Conservation (phyloP, 2,329 filamentous ascomycete species). For the Neopestalotiopsis clavispora region DNA sequence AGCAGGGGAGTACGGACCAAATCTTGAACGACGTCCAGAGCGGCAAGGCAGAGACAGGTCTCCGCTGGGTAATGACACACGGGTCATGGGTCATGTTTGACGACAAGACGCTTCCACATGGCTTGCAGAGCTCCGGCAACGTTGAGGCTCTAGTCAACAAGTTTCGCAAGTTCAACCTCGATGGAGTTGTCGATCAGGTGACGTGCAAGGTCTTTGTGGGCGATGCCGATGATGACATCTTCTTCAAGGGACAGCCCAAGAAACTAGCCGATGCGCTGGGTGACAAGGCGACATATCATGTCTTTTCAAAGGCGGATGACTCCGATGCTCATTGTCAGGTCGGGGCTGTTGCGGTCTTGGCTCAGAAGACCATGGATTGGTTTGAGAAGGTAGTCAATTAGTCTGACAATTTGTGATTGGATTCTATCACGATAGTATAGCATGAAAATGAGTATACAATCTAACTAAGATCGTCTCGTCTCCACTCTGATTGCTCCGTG, state of each 20-base stretch:
- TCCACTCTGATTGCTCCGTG: no score
- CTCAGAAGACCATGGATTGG: not conserved
- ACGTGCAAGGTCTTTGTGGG: slow-evolving; percentile 28
- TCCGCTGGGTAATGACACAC: not conserved
- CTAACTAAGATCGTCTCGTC: no score
- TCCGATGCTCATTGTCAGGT: not conserved
- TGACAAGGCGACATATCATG: slow-evolving; percentile 23
- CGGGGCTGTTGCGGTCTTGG: not conserved
- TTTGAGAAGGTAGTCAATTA: not conserved
- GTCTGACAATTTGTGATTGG: not conserved
- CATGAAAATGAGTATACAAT: not conserved
- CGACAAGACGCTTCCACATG: not conserved
- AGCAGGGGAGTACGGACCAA: not conserved
- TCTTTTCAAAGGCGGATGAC: not conserved
- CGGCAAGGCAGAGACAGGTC: not conserved
- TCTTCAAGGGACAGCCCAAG: slow-evolving; percentile 32
- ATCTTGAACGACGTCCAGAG: not conserved
- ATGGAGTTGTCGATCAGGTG: slow-evolving; percentile 14
- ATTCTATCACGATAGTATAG: not conserved
- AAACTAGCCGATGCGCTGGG: slow-evolving; percentile 26
- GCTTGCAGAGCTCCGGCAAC: not conserved
- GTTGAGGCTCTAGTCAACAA: not conserved
- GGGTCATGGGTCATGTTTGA: not conserved
- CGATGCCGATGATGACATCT: slow-evolving; percentile 28
- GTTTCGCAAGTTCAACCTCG: not conserved